A percentile compares a stretch with the other conserved stretches of the same genome.
phyloP scores from a whole-genome alignment of 257 asterid species.

The Voacanga thouarsii region DNA sequence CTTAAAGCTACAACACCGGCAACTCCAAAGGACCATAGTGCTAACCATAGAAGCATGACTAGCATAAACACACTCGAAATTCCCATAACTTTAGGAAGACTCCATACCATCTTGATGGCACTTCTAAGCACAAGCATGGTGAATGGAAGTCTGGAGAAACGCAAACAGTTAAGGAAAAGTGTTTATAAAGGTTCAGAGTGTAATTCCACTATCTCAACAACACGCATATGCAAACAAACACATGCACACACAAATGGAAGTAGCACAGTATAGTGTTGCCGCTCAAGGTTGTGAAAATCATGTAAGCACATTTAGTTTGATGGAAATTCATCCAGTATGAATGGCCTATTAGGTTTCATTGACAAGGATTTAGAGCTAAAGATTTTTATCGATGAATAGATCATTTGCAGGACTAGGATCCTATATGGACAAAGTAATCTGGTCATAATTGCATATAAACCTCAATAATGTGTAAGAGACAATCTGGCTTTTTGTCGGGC shows the following conservation, averaged over 20 bases:
- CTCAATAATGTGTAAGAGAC: not conserved
- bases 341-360: not conserved
- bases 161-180: constrained; percentile 12
- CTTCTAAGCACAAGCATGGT: constrained; percentile 93
- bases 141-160: constrained; percentile 73
- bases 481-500: not conserved
- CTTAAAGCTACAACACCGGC: constrained; percentile 91
- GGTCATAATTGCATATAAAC: not conserved
- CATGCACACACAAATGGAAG: not conserved
- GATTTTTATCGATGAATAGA: not conserved
- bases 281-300: not conserved
- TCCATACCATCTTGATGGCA: constrained; percentile 86
- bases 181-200: constrained; percentile 2
- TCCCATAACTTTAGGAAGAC: constrained; percentile 74
- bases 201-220: not conserved
- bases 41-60: constrained; percentile 83
- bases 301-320: not conserved
- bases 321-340: not conserved
- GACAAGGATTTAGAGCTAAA: not conserved
- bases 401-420: not conserved
- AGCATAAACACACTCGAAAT: constrained; percentile 71
- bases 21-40: constrained; percentile 90
- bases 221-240: not conserved
- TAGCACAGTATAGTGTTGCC: not conserved
- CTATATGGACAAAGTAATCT: not conserved